phyloP scores from a whole-genome alignment of 345 rosid species.

The Streptanthus diversifolius region DNA sequence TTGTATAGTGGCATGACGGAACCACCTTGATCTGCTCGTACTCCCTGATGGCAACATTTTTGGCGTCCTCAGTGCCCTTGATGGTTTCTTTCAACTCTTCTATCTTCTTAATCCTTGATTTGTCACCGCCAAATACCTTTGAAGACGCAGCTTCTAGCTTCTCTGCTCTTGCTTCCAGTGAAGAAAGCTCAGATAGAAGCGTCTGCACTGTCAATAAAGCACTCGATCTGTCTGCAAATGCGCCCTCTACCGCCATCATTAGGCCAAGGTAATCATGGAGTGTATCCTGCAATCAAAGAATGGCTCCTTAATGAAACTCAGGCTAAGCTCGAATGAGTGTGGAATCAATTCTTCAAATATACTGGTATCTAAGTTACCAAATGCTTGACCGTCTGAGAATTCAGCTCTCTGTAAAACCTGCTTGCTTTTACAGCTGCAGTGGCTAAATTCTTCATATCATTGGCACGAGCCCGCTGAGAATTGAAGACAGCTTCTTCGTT shows the following conservation, averaged over 20 bases:
- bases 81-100: conserved; percentile 87
- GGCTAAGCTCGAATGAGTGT: not conserved
- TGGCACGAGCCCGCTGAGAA: conserved; percentile 68
- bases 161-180: conserved; percentile 67
- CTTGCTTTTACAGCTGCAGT: conserved; percentile 98
- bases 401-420: conserved; percentile 83
- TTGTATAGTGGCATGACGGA: not conserved
- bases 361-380: conserved; percentile 47
- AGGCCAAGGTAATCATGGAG: conserved; percentile 91
- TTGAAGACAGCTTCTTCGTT: conserved; percentile 78
- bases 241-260: conserved; percentile 83
- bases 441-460: conserved; percentile 82
- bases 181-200: conserved; percentile 73
- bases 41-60: conserved; percentile 72
- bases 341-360: not conserved
- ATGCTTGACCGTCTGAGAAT: conserved; percentile 89
- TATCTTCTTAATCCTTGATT: conserved; percentile 74
- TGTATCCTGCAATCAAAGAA: conserved; percentile 54
- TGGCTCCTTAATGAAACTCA: not conserved
- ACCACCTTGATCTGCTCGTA: conserved; percentile 86
- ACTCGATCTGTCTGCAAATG: conserved; percentile 84
- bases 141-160: conserved; percentile 93
- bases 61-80: conserved; percentile 80
- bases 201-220: conserved; percentile 91
- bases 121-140: conserved; percentile 96